phyloP scores from a whole-genome alignment of 305 asterid species.

The Fraxinus greggii region DNA sequence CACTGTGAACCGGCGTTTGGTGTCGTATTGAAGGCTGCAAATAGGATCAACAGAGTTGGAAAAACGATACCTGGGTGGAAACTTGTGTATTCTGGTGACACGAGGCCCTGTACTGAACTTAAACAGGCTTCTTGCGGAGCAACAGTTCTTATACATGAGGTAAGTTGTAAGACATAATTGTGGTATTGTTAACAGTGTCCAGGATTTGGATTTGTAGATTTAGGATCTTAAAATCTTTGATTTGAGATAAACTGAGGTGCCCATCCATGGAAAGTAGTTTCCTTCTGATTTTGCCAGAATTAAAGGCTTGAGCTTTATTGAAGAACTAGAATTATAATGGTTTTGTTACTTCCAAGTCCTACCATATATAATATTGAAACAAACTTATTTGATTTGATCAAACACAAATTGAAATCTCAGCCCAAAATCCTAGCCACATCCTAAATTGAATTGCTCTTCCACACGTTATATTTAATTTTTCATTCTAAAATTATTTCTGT shows the following conservation, averaged over 20 bases:
- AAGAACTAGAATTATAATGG: neutral
- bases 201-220: neutral
- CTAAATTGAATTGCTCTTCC: neutral
- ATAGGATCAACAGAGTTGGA: conserved; percentile 49
- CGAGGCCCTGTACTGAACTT: conserved; percentile 90
- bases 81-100: conserved; percentile 92
- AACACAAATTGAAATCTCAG: neutral
- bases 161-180: conserved; percentile 19
- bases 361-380: neutral
- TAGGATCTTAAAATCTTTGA: neutral
- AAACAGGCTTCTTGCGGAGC: conserved; percentile 70
- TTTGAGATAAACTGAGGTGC: neutral
- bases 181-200: neutral
- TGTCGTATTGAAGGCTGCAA: conserved; percentile 53
- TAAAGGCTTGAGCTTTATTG: neutral
- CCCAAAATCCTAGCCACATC: neutral
- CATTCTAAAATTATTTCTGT: neutral
- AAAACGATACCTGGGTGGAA: conserved; percentile 89
- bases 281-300: neutral
- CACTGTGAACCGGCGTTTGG: conserved; percentile 91
- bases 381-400: neutral
- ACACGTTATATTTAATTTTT: too few species aligned
- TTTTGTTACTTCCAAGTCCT: neutral
- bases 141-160: conserved; percentile 91
- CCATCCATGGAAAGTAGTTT: neutral